phyloP scores from a whole-genome alignment of 2,329 filamentous ascomycete genomes.

The Colletotrichum sp. region DNA sequence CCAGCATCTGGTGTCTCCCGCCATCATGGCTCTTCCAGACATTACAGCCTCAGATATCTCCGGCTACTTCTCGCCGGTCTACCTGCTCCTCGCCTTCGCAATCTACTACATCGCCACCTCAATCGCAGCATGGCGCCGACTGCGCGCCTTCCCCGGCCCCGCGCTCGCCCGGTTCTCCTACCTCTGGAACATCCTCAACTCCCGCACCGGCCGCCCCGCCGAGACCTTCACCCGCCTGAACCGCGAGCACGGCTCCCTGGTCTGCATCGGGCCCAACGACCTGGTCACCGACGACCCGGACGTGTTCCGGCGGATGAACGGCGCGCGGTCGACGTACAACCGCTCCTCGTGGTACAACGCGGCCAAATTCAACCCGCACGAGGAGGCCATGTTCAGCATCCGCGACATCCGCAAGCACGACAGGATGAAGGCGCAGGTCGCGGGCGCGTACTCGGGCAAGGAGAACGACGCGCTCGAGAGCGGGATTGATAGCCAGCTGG shows the following conservation, averaged over 20 bases:
- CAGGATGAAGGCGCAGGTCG: slow-evolving; percentile 21
- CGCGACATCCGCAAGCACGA: slow-evolving; percentile 44
- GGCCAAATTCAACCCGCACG: slow-evolving; percentile 9
- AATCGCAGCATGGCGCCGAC: slow-evolving; percentile 30
- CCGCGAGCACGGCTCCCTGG: slow-evolving; percentile 18
- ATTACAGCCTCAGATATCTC: not conserved
- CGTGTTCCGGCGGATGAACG: slow-evolving; percentile 15
- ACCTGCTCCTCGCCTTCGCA: slow-evolving; percentile 1
- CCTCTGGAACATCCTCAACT: slow-evolving; percentile 15
- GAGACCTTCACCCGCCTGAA: slow-evolving; percentile 9
- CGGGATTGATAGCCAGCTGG: slow-evolving; percentile 28
- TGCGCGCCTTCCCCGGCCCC: slow-evolving; percentile 6
- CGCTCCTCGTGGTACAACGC: slow-evolving; percentile 23
- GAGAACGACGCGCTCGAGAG: slow-evolving; percentile 54
- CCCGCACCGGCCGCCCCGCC: not conserved
- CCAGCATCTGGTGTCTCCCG: not conserved
- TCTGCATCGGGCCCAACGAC: slow-evolving; percentile 24
- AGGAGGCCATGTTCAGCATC: slow-evolving; percentile 21
- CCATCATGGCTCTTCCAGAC: not conserved
- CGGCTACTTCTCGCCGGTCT: not conserved
- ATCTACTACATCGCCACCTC: slow-evolving; percentile 23
- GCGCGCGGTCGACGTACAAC: slow-evolving; percentile 12
- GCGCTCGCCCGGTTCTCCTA: slow-evolving; percentile 14
- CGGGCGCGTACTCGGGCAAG: slow-evolving; percentile 50
- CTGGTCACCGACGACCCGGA: slow-evolving; percentile 23